Evolutionary conservation across 1,284 basidiomycete genomes (phyloP), one percentile per base, ranked within the genome.

Genomic region (Cutaneotrichosporon sp.): DNA sequence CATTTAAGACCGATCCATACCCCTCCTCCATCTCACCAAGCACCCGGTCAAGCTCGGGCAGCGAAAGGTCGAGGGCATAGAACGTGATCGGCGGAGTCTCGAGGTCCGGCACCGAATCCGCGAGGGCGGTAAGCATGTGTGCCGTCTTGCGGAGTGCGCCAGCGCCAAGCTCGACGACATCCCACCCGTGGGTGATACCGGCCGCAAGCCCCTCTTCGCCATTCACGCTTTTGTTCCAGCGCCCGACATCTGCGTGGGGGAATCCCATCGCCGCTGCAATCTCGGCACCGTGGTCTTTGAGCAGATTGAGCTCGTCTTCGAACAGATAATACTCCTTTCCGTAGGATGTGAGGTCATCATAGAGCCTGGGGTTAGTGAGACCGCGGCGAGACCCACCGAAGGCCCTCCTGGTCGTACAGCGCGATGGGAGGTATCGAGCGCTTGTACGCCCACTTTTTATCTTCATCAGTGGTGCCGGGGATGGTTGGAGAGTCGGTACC

Each of bases 11-110:
- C n/a, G 82, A 75, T 30, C 91, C 91, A 59, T 91, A 83, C 83
- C 90, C 67, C 70, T 82, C 77, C 49, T 85, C 80, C 68, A 98
- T 87, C 72, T 89, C 85, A 42, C 81, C 81, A 55, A 98, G 84
- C 5, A 92, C 91, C 30, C 93, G 88, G 67, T 89, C 85, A 38
- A 98, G 87, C 76, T 97, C 93, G 60, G 86, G 85, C 70, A 89
- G 85, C 78, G 96, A 92, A 32, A 98, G 87, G 75, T 98, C 96
- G 60, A 99, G 88, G 14, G 95, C 93, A 82, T 91, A 94, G 81
- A 97, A 98, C 1, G 88, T 90, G 73, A 91, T 87, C 11, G 87
- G 86, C 66, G n/a, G n/a, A n/a, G 76, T 59, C 8, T 73, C 74
- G 32, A n/a, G 6, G 61, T 64, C 66, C 61, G 65, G 66, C 71